These are phyloP conservation scores for Thelonectria rubi DNA, from an alignment of 2,329 filamentous ascomycete genomes.

Conservation along the genomic window DNA sequence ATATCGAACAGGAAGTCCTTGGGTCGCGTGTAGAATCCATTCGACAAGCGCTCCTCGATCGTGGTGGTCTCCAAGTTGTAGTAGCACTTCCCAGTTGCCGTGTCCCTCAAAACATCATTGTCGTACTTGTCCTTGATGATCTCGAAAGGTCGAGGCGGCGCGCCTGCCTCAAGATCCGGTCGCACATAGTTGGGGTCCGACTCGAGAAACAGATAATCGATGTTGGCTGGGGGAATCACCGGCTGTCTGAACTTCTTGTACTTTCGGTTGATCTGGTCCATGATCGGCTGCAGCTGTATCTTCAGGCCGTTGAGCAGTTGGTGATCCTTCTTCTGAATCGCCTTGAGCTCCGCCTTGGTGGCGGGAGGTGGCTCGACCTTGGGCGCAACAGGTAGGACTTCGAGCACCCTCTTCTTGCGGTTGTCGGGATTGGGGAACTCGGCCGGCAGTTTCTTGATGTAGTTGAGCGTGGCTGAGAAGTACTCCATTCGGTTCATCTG, in stretches of 20 bases:
- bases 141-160: conserved; percentile 77
- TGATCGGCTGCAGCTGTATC: conserved; percentile 88
- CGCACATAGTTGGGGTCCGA: conserved; percentile 76
- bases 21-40: conserved; percentile 93
- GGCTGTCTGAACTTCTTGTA: conserved; percentile 89
- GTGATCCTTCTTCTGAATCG: conserved; percentile 82
- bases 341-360: conserved; percentile 82
- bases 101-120: conserved; percentile 78
- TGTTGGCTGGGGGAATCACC: conserved; percentile 76
- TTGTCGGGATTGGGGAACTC: conserved; percentile 90
- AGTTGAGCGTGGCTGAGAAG: conserved; percentile 77
- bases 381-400: conserved; percentile 78
- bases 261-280: conserved; percentile 93
- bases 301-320: conserved; percentile 88
- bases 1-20: conserved; percentile 92
- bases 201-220: conserved; percentile 86
- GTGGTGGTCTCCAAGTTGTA: conserved; percentile 94
- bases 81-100: conserved; percentile 82
- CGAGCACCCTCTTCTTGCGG: conserved; percentile 85
- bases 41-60: conserved; percentile 95
- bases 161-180: conserved; percentile 59
- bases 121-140: conserved; percentile 82
- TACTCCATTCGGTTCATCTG: conserved; percentile 76
- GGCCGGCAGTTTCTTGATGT: conserved; percentile 79
- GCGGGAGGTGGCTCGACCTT: conserved; percentile 72